Base-by-base conservation (phyloP, 768 basidiomycete genomes). In the Hypholoma sublateritium region DNA sequence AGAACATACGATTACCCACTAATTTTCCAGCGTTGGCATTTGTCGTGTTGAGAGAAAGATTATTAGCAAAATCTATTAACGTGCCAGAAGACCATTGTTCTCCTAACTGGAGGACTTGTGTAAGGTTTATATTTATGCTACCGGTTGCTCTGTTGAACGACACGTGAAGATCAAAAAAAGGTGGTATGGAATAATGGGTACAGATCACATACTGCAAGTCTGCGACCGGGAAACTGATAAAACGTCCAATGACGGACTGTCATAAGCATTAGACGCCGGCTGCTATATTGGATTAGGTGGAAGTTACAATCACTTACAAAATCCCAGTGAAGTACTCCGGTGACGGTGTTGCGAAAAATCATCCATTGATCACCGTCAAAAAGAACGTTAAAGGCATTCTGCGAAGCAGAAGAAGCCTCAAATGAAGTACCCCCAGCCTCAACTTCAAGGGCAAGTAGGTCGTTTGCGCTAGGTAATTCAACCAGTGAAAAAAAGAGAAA, bases 331-430 rank as follows among this genome's bases (percentile, higher is more conserved):
- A 85, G 64, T 16, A 83, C 77, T 4, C 76, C 70, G 1, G 87
- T 87, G 24, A 78, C 48, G 9, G 74, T 68, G 63, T 90, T 89
- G 12, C 72, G 71, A 63, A 80, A 86, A 24, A 88, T 83, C 86
- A 89, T 88, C 88, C 88, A 91, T 44, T 74, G 72, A 57, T 84
- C 74, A 0, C 82, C 88, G 32, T 82, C 75, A 56, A 89, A 76
- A 4, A 87, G 70, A 12, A 76, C 80, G 8, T 76, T 79, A 48
- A 89, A 79, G 0, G 86, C 86, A 24, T 63, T 55, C 59, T 76
- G 72, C 12, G 79, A 73, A 12, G 65, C 67, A 5, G 70, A 53
- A 12, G 68, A 69, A 2, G 84, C 87, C 37, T 75, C 73, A 63
- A 81, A 88, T 32, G 74, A 71, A 1, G 88, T 90, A 13, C 81